Evolutionary conservation across 108 stramenopile genomes (phyloP).

Genomic region (Pseudonitzschia multiseries): DNA sequence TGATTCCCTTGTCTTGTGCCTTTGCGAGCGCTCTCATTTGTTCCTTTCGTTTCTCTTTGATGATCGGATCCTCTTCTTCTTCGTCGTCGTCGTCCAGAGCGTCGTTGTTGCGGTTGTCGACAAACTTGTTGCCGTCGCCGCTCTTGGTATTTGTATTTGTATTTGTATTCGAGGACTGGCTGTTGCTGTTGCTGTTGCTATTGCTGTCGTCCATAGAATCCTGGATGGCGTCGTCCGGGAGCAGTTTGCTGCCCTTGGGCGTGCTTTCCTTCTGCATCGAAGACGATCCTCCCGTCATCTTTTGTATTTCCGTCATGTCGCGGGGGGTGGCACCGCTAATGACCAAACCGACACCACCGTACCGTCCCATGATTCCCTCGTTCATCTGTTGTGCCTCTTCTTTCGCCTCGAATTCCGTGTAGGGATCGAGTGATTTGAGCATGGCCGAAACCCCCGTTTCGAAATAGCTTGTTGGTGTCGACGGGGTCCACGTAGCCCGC

Average conservation of each 20-base stretch:
- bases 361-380: conserved; percentile 84
- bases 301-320: conserved; percentile 38
- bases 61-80: conserved; percentile 46
- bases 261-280: conserved; percentile 7
- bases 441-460: conserved; percentile 94
- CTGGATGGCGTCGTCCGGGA: conserved; percentile 46
- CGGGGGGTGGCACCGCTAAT: conserved; percentile 69
- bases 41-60: conserved; percentile 32
- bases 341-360: conserved; percentile 94
- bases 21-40: conserved; percentile 43
- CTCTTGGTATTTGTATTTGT: background rate
- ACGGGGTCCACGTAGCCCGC: conserved; percentile 83
- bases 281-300: conserved; percentile 4
- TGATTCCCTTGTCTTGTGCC: conserved; percentile 66
- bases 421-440: conserved; percentile 92
- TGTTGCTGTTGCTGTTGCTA: conserved; percentile 11
- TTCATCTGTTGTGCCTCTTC: conserved; percentile 77
- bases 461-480: conserved; percentile 85
- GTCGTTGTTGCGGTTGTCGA: conserved; percentile 16
- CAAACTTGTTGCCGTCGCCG: conserved; percentile 1
- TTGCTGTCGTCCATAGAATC: conserved; percentile 29
- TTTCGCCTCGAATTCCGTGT: conserved; percentile 91
- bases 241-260: conserved; percentile 28
- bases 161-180: background rate
- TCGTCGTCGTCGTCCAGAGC: conserved; percentile 37